Percentiles rank a stretch among this genome's conserved stretches.
These are phyloP conservation scores for Ogataea pini DNA, from an alignment of 805 yeast species.

Conservation along the genomic window DNA sequence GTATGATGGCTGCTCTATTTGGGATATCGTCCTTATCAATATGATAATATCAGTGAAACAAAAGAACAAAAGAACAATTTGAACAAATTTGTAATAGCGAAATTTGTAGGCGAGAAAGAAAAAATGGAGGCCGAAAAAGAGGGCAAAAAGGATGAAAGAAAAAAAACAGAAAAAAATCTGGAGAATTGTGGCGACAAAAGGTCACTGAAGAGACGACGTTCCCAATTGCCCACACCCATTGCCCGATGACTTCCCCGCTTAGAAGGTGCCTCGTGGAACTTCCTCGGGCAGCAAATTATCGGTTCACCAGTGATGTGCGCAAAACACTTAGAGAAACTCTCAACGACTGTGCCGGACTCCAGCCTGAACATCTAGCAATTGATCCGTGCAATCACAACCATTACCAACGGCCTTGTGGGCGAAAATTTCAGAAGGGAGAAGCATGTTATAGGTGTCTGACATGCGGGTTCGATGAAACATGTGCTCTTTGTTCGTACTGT, in stretches of 20 bases:
- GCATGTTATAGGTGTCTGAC: slow-evolving; percentile 77
- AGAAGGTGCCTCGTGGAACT: slow-evolving; percentile 39
- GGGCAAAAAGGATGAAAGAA: background rate
- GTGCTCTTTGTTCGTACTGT: slow-evolving; percentile 80
- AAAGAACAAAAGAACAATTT: background rate
- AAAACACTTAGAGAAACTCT: slow-evolving; percentile 44
- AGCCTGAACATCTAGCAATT: slow-evolving; percentile 21
- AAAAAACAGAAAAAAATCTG: background rate
- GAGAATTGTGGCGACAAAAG: background rate
- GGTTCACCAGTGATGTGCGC: slow-evolving; percentile 33
- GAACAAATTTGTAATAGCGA: background rate
- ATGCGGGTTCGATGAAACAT: slow-evolving; percentile 78
- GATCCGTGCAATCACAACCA: slow-evolving; percentile 41
- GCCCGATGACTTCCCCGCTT: slow-evolving; percentile 15
- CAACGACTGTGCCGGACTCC: slow-evolving; percentile 14
- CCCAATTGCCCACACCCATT: background rate
- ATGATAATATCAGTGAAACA: background rate
- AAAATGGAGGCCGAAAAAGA: background rate
- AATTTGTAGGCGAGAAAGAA: too few species aligned
- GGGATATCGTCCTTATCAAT: too few species aligned
- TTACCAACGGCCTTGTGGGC: slow-evolving; percentile 69
- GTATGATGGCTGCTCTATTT: too few species aligned
- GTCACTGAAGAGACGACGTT: background rate
- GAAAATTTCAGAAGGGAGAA: slow-evolving; percentile 73
- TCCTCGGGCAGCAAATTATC: slow-evolving; percentile 38